Conservation (phyloP, 2,329 filamentous ascomycete species). For the Tolypocladium cylindrosporum region DNA sequence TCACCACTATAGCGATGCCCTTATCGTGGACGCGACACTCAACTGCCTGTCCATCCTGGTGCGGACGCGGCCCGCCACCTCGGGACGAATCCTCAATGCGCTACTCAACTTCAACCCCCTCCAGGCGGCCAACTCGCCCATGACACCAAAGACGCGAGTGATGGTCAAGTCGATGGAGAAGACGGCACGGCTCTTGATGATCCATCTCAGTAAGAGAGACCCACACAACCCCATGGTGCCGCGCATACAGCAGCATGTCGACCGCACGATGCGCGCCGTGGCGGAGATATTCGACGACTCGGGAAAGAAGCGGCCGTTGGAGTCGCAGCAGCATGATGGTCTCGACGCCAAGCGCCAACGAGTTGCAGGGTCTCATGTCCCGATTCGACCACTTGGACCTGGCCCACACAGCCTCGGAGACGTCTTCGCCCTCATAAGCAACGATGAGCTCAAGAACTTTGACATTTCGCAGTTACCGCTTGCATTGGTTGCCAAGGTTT, state of each 20-base stretch:
- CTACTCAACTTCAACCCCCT: conserved; percentile 89
- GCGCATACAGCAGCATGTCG: conserved; percentile 80
- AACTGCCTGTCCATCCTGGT: conserved; percentile 80
- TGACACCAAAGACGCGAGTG: conserved; percentile 72
- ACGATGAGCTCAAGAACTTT: conserved; percentile 65
- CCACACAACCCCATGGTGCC: conserved; percentile 65
- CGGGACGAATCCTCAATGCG: conserved; percentile 75
- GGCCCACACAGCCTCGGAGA: conserved; percentile 73
- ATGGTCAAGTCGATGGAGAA: conserved; percentile 91
- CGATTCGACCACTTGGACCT: conserved; percentile 61
- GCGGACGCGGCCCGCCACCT: conserved; percentile 68
- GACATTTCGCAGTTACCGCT: conserved; percentile 72
- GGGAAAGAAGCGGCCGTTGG: conserved; percentile 65
- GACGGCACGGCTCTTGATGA: conserved; percentile 72
- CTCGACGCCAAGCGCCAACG: conserved; percentile 79
- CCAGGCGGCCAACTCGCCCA: conserved; percentile 63
- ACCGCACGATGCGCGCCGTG: conserved; percentile 69
- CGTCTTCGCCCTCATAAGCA: conserved; percentile 72
- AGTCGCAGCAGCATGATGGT: conserved; percentile 60
- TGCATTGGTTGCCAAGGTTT: conserved; percentile 68
- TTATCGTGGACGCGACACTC: conserved; percentile 82
- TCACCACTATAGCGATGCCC: conserved; percentile 55
- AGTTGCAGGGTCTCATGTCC: conserved; percentile 35
- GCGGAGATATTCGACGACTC: conserved; percentile 72
- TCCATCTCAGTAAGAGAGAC: conserved; percentile 79